Conservation (phyloP, 495 filamentous ascomycete species). For the Aspergillus incahuasiensis region DNA sequence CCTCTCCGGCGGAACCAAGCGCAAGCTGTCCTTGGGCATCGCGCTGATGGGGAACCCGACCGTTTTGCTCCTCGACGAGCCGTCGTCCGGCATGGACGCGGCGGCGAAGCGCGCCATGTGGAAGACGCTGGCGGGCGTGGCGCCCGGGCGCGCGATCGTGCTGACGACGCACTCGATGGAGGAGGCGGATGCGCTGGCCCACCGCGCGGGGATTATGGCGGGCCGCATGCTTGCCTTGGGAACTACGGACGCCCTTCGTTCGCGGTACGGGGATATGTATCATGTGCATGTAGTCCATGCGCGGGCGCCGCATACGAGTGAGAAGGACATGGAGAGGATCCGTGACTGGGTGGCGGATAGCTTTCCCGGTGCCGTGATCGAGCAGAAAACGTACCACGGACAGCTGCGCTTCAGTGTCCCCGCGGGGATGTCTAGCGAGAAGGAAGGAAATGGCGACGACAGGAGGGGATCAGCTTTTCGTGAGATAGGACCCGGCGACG, state of each 20-base stretch:
- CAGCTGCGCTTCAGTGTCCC: conserved; percentile 77
- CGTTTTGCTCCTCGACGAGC: conserved; percentile 48
- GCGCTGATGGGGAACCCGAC: conserved; percentile 47
- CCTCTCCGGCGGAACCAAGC: conserved; percentile 52
- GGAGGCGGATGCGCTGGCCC: conserved; percentile 42
- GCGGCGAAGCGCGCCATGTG: conserved; percentile 48
- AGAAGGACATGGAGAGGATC: conserved; percentile 59
- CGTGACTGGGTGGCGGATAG: conserved; percentile 54
- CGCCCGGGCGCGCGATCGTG: conserved; percentile 34
- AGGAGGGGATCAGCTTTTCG: neutral
- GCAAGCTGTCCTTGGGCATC: conserved; percentile 49
- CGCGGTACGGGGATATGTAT: conserved; percentile 36
- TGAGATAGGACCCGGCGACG: neutral
- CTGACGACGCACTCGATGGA: conserved; percentile 46
- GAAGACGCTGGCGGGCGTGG: conserved; percentile 36
- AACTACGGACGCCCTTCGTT: conserved; percentile 31
- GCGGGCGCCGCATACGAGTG: conserved; percentile 63
- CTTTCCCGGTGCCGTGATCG: conserved; percentile 57
- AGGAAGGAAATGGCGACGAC: neutral
- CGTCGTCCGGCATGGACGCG: conserved; percentile 46
- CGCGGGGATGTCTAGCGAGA: conserved; percentile 13
- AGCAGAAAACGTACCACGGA: conserved; percentile 73
- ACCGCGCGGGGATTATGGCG: conserved; percentile 40
- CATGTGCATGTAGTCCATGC: conserved; percentile 59
- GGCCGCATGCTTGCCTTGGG: conserved; percentile 41